Conservation (phyloP, 768 basidiomycete species). For the Psilocybe azurescens region DNA sequence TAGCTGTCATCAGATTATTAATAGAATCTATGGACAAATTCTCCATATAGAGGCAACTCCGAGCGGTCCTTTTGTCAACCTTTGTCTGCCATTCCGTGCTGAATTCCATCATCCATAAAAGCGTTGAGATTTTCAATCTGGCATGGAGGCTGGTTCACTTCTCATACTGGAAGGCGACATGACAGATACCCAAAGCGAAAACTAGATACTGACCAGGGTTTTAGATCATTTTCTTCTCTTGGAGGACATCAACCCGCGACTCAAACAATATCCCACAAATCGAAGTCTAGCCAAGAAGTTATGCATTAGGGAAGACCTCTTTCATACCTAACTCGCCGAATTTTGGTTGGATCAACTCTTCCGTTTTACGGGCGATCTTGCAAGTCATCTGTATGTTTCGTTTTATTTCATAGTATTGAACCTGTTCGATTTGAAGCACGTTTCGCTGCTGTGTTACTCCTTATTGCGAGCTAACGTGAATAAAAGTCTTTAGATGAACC, state of each 20-base stretch:
- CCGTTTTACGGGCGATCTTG: not conserved
- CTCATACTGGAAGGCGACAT: too few species aligned
- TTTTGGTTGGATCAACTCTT: constrained; percentile 1
- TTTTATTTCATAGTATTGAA: too few species aligned
- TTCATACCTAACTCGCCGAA: constrained; percentile 11
- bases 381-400: not conserved
- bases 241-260: not conserved
- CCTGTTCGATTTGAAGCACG: not conserved
- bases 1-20: too few species aligned
- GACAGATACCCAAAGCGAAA: not conserved
- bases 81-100: too few species aligned
- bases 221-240: constrained; percentile 2
- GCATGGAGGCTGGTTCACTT: too few species aligned
- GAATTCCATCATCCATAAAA: too few species aligned
- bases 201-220: not conserved
- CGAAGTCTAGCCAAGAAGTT: not conserved
- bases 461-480: not conserved
- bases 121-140: too few species aligned
- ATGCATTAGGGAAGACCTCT: not conserved
- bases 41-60: too few species aligned
- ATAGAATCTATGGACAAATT: too few species aligned
- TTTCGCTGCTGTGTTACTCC: not conserved
- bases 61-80: too few species aligned
- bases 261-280: constrained; percentile 2
- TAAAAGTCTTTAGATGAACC: not conserved